Base-by-base conservation (phyloP, 2,329 filamentous ascomycete species). In the Fusarium marasasianum region DNA sequence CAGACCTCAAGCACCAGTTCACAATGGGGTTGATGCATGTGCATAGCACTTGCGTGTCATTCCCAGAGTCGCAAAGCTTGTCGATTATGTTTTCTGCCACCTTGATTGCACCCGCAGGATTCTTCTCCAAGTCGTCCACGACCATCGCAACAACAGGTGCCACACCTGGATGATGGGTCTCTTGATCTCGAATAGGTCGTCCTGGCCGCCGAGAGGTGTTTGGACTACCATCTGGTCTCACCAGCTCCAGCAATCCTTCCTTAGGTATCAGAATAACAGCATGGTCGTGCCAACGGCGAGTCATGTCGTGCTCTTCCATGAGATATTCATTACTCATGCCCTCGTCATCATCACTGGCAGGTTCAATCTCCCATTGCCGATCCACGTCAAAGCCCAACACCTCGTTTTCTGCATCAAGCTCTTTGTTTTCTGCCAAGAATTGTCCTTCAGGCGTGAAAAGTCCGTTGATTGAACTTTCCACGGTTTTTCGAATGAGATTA, bases 261-360 rank as follows among this genome's bases (percentile, higher is more conserved):
- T 65, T 69, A 3, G 47, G 71, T 58, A 70, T 14, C 22, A 73
- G 43, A 14, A 73, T 12, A 24, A 44, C 44, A 38, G 68, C 55
- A 17, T 29, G 54, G 29, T 73, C 58, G 17, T 68, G 56, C 26
- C 54, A 64, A 33, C 70, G 66, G 26, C 58, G 55, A 40, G 10
- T 55, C 24, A 9, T 63, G 53, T 53, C 40, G 11, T 58, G 35
- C 26, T 64, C 57, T 44, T 66, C 59, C n/a, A 26, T 55, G 14
- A 50, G 55, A 41, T 26, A 48, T 38, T 15, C 33, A 54, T 26
- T 31, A 20, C 18, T 35, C 35, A 29, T 22, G 35, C 59, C 53
- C 7, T 65, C 62, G 18, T 62, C 62, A 8, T 59, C 58, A 31
- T 68, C 59, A 24, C 50, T 64, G 43, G 66, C 62, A 14, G 54